phyloP scores from a whole-genome alignment of 768 basidiomycete genomes.

The Termitomyces sp. region DNA sequence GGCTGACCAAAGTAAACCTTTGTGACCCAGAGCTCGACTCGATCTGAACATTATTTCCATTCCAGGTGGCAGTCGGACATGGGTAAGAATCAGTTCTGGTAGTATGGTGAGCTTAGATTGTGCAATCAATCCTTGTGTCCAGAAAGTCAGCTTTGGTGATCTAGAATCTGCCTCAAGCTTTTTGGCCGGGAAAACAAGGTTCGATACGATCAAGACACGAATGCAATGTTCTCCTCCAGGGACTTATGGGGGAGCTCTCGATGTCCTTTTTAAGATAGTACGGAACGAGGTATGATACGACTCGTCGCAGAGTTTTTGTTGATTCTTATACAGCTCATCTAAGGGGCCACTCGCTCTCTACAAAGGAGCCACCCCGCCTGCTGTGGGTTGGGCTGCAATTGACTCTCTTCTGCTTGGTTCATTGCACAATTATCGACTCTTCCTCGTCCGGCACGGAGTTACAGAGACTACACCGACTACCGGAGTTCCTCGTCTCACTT shows the following conservation, averaged over 20 bases:
- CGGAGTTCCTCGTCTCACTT: conserved; percentile 46
- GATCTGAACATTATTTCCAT: background rate
- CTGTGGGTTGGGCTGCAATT: conserved; percentile 68
- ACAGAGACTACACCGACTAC: conserved; percentile 44
- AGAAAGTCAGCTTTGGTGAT: conserved; percentile 1
- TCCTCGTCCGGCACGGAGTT: conserved; percentile 46
- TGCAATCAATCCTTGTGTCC: background rate
- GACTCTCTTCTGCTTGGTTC: conserved; percentile 69
- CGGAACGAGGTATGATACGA: conserved; percentile 48
- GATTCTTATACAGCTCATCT: conserved; percentile 1
- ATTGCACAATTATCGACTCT: conserved; percentile 67
- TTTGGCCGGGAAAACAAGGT: conserved; percentile 29
- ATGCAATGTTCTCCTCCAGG: conserved; percentile 65
- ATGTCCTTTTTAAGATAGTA: conserved; percentile 52
- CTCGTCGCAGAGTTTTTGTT: background rate
- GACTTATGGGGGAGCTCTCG: conserved; percentile 56
- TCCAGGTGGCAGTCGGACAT: conserved; percentile 68
- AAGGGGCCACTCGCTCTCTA: conserved; percentile 64
- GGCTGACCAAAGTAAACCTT: conserved; percentile 44
- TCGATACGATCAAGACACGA: conserved; percentile 71
- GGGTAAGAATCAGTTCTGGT: conserved; percentile 37
- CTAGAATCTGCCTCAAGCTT: background rate
- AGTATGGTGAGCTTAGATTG: conserved; percentile 5
- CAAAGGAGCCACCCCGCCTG: conserved; percentile 71
- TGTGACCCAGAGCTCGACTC: background rate